These are phyloP conservation scores for Vanderwaltozyma tropicalis DNA, from an alignment of 805 yeast genomes.

Conservation along the genomic window DNA sequence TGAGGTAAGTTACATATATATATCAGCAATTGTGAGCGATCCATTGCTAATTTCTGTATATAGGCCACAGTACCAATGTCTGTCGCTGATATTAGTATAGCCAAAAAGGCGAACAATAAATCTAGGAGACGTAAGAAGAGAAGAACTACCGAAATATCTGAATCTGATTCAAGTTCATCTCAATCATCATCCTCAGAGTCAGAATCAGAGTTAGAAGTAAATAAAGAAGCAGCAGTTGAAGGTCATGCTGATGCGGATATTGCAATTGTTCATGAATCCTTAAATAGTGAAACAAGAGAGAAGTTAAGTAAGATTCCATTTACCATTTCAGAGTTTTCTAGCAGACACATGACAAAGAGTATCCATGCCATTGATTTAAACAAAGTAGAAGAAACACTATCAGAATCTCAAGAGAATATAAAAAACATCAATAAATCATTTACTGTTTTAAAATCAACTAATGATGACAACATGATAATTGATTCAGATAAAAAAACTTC, in stretches of 20 bases:
- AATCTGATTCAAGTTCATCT: slow-evolving; percentile 33
- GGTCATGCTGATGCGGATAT: slow-evolving; percentile 3
- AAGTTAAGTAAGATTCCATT: slow-evolving; percentile 19
- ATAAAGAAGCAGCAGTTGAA: slow-evolving; percentile 7
- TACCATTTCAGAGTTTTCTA: slow-evolving; percentile 30
- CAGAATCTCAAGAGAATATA: slow-evolving; percentile 1
- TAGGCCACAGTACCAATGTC: too few species aligned
- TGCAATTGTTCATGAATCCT: slow-evolving; percentile 6
- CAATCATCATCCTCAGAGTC: slow-evolving; percentile 8
- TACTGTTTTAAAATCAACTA: too few species aligned
- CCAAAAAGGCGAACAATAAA: slow-evolving; percentile 5
- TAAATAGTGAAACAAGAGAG: slow-evolving; percentile 14
- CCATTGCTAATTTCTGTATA: too few species aligned
- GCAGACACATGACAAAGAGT: slow-evolving; percentile 10
- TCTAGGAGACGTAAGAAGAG: slow-evolving; percentile 64
- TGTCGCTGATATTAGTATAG: slow-evolving; percentile 12
- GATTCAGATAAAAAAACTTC: slow-evolving; percentile 6
- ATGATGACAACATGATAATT: too few species aligned
- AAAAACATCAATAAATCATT: too few species aligned
- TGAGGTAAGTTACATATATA: too few species aligned
- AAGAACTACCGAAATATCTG: slow-evolving; percentile 63
- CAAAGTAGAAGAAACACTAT: slow-evolving; percentile 22
- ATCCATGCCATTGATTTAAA: slow-evolving; percentile 22
- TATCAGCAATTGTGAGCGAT: too few species aligned
- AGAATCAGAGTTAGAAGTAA: slow-evolving; percentile 1